A percentile compares a stretch with the other conserved stretches of the same genome.
phyloP scores from a whole-genome alignment of 2,329 filamentous ascomycete genomes.

The Nakataea oryzae region DNA sequence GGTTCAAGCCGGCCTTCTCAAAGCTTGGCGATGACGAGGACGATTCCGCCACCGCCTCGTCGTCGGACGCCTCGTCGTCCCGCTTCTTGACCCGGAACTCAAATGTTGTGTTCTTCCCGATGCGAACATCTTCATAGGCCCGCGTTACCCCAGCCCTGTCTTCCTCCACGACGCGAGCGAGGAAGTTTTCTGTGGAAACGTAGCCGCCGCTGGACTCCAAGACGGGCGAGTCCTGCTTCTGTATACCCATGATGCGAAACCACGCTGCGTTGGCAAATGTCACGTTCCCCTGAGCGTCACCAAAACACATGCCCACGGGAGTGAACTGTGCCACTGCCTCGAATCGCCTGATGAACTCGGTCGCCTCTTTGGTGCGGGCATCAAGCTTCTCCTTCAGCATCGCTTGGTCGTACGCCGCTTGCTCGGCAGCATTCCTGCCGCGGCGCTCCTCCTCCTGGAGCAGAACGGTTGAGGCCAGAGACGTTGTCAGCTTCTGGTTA shows the following conservation, averaged over 20 bases:
- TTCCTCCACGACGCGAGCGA: conserved; percentile 34
- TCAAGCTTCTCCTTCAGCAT: conserved; percentile 56
- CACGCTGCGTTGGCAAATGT: conserved; percentile 64
- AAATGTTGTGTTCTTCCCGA: conserved; percentile 25
- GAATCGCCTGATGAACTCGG: conserved; percentile 52
- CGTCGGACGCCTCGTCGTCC: neutral
- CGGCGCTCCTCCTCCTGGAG: conserved; percentile 61
- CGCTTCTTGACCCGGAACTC: conserved; percentile 32
- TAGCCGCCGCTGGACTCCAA: conserved; percentile 3
- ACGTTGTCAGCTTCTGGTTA: conserved; percentile 50
- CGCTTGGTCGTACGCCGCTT: conserved; percentile 57
- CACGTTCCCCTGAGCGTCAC: conserved; percentile 52
- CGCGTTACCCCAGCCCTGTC: conserved; percentile 28
- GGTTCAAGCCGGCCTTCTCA: conserved; percentile 21
- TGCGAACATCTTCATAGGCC: conserved; percentile 29
- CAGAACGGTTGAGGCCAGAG: conserved; percentile 58
- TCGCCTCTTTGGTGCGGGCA: conserved; percentile 37
- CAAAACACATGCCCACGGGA: conserved; percentile 65
- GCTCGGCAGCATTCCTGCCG: conserved; percentile 42
- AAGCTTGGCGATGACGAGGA: conserved; percentile 24
- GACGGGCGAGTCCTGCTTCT: neutral
- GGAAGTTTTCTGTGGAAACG: conserved; percentile 22
- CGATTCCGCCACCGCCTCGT: conserved; percentile 13
- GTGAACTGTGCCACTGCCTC: conserved; percentile 63
- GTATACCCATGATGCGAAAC: conserved; percentile 36